phyloP scores from a whole-genome alignment of 2,329 filamentous ascomycete species.

The Ceratocystis ficicola region DNA sequence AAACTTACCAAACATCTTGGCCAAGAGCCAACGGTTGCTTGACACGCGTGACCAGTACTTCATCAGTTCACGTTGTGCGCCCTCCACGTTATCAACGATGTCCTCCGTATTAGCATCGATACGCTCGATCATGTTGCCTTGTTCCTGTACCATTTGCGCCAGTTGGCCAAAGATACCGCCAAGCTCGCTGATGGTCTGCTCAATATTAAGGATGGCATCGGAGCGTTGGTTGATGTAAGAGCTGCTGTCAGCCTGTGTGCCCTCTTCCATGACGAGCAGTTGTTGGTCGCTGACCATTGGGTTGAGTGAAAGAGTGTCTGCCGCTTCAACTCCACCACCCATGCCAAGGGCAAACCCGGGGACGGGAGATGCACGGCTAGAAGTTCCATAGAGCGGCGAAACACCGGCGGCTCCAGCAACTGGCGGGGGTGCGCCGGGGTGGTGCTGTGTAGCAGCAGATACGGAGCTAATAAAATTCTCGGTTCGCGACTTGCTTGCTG shows the following conservation, averaged over 20 bases:
- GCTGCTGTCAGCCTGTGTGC: conserved; percentile 63
- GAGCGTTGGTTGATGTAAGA: conserved; percentile 81
- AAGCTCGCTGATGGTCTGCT: conserved; percentile 85
- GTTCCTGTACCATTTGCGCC: conserved; percentile 92
- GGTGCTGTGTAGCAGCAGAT: conserved; percentile 58
- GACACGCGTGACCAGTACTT: conserved; percentile 95
- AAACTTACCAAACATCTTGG: conserved; percentile 47
- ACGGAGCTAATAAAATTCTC: conserved; percentile 95
- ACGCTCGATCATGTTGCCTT: conserved; percentile 93
- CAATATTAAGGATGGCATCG: conserved; percentile 92
- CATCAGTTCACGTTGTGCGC: conserved; percentile 84
- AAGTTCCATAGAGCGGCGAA: conserved; percentile 76
- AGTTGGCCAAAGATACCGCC: conserved; percentile 86
- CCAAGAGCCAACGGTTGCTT: conserved; percentile 89
- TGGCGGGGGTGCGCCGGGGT: conserved; percentile 32
- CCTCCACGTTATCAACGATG: conserved; percentile 96
- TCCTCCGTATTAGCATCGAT: conserved; percentile 97
- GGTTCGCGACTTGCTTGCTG: conserved; percentile 79
- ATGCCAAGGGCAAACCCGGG: conserved; percentile 60
- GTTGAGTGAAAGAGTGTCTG: conserved; percentile 72
- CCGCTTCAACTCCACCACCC: conserved; percentile 64
- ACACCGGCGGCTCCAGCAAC: conserved; percentile 40
- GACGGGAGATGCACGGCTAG: conserved; percentile 52
- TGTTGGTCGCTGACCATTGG: conserved; percentile 68
- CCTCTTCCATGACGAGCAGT: conserved; percentile 85